Evolutionary conservation across 441 rosid species (phyloP).

Genomic region (Syzygium malaccense): DNA sequence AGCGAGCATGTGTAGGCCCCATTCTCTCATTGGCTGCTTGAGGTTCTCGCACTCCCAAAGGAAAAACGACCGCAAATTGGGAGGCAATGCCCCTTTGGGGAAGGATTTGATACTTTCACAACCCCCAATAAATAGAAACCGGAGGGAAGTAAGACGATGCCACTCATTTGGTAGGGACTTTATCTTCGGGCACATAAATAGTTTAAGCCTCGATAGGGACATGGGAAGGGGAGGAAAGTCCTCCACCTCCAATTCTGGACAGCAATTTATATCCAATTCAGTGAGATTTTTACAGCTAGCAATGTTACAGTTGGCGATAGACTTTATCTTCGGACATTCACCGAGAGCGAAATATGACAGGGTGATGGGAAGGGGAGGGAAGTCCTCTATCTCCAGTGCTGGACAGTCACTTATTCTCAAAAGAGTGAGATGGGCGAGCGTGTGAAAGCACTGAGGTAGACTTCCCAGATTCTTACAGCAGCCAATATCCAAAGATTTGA

Average conservation of each 20-base stretch:
- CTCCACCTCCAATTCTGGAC: too few relatives aligned
- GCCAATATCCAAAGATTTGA: too few relatives aligned
- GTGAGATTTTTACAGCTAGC: too few relatives aligned
- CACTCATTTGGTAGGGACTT: not conserved
- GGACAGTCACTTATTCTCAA: not conserved
- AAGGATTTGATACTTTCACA: not conserved
- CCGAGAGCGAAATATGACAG: fast-evolving
- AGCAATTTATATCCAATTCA: fast-evolving
- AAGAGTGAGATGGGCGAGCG: not conserved
- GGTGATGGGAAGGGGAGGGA: not conserved
- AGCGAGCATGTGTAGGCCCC: not conserved
- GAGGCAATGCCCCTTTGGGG: fast-evolving
- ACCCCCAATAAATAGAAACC: fast-evolving
- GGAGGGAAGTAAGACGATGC: not conserved
- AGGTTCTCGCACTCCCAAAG: fast-evolving
- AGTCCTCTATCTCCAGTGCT: not conserved
- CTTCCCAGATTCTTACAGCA: not conserved
- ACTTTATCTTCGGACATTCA: too few relatives aligned
- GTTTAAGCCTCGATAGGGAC: fast-evolving
- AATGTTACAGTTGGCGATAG: too few relatives aligned
- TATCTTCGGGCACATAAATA: not conserved
- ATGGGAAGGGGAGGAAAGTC: too few relatives aligned
- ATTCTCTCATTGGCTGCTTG: not conserved
- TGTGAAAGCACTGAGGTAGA: fast-evolving
- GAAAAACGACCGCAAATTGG: not conserved